Conservation (phyloP, 768 basidiomycete genomes). For the Amanita phalloides region DNA sequence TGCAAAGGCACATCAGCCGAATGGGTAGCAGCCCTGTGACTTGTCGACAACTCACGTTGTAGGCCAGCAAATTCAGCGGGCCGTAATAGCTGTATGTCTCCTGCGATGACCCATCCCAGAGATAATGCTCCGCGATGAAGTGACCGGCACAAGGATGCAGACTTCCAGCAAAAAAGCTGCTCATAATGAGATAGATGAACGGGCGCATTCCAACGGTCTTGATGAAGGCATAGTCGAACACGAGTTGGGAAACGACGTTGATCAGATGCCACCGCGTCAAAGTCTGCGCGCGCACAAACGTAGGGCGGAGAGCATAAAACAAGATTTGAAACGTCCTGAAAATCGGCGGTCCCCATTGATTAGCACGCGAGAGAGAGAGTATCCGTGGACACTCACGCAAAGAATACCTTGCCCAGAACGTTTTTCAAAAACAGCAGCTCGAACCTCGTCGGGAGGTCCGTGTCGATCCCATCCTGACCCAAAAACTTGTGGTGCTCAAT, state of each 20-base stretch:
- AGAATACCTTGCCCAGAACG: conserved; percentile 96
- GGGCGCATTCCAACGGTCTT: conserved; percentile 29
- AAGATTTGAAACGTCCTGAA: conserved; percentile 91
- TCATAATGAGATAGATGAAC: conserved; percentile 74
- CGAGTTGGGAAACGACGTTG: conserved; percentile 62
- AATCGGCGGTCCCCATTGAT: neutral
- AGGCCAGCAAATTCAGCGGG: conserved; percentile 77
- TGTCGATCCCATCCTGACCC: conserved; percentile 94
- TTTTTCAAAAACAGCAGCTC: conserved; percentile 87
- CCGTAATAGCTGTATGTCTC: conserved; percentile 99
- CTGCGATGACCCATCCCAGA: conserved; percentile 86
- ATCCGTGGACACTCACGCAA: conserved; percentile 53
- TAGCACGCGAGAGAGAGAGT: conserved; percentile 14
- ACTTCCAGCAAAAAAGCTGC: conserved; percentile 94
- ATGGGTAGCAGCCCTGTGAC: neutral
- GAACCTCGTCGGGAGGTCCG: conserved; percentile 81
- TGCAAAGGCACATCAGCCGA: conserved; percentile 1
- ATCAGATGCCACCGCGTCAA: conserved; percentile 77
- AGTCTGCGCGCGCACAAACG: conserved; percentile 77
- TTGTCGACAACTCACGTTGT: conserved; percentile 56
- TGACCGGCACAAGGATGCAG: conserved; percentile 94
- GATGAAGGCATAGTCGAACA: conserved; percentile 64
- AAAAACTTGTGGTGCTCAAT: conserved; percentile 94
- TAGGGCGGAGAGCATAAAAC: conserved; percentile 95
- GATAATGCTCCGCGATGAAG: conserved; percentile 96